Evolutionary conservation across 345 rosid species (phyloP).

Genomic region (Theobroma cacao): DNA sequence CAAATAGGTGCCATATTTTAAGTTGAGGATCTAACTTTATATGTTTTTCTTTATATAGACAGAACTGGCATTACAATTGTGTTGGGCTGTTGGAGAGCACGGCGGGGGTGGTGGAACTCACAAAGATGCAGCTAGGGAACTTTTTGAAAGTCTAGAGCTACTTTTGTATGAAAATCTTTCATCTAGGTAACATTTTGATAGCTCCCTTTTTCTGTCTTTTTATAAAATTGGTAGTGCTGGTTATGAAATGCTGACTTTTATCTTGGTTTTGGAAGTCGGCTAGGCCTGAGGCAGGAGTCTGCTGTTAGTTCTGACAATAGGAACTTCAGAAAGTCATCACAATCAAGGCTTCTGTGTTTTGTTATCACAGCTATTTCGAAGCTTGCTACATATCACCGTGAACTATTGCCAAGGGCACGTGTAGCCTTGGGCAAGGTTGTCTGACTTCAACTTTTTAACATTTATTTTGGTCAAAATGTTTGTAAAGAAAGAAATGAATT

Average conservation of each 20-base stretch:
- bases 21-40: not conserved
- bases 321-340: slow-evolving; percentile 52
- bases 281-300: slow-evolving; percentile 73
- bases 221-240: not conserved
- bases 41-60: slow-evolving; percentile 34
- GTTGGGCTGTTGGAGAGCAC: slow-evolving; percentile 99
- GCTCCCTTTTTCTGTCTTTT: not conserved
- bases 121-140: slow-evolving; percentile 95
- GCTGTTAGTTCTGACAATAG: slow-evolving; percentile 33
- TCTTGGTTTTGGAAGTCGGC: slow-evolving; percentile 50
- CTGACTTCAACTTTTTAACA: not conserved
- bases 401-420: slow-evolving; percentile 86
- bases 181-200: slow-evolving; percentile 50
- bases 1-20: not conserved
- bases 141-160: slow-evolving; percentile 88
- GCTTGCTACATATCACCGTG: slow-evolving; percentile 83
- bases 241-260: not conserved
- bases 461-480: not conserved
- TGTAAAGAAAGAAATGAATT: not conserved
- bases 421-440: slow-evolving; percentile 94
- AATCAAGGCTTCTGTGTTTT: slow-evolving; percentile 90
- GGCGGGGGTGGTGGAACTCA: slow-evolving; percentile 88
- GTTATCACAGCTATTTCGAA: slow-evolving; percentile 91
- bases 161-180: slow-evolving; percentile 93
- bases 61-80: slow-evolving; percentile 86